These are phyloP conservation scores for Phytophthora tubulina DNA, from an alignment of 352 stramenopile species.

Conservation along the genomic window DNA sequence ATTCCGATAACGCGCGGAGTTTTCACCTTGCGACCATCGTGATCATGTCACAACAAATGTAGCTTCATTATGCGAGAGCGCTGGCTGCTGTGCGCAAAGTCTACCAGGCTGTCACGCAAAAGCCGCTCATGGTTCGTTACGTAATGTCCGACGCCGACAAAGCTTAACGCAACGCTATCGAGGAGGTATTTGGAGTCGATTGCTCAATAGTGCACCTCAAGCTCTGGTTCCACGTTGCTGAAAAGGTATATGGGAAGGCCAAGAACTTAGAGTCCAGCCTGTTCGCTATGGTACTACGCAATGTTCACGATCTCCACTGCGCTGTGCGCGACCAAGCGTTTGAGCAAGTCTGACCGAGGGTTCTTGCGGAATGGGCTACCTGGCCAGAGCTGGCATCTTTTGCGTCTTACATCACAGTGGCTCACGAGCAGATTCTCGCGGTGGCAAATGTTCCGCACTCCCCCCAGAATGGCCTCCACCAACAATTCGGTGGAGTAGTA, in stretches of 20 bases:
- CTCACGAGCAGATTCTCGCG: neutral
- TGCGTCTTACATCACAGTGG: conserved; percentile 9
- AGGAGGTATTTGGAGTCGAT: conserved; percentile 11
- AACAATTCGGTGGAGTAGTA: conserved; percentile 10
- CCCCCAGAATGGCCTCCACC: conserved; percentile 6
- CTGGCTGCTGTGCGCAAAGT: neutral
- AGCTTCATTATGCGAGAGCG: neutral
- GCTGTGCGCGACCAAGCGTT: neutral
- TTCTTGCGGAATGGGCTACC: neutral
- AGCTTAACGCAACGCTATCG: conserved; percentile 25
- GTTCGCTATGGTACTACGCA: neutral
- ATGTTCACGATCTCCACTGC: conserved; percentile 24
- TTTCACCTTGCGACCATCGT: conserved; percentile 34
- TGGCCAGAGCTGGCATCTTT: neutral
- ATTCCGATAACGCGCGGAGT: conserved; percentile 20
- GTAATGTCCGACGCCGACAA: conserved; percentile 30
- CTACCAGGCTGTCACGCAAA: neutral
- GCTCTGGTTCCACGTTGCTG: conserved; percentile 28
- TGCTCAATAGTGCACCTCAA: conserved; percentile 1
- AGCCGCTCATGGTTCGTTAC: conserved; percentile 21
- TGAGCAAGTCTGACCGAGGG: neutral
- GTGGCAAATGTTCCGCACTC: conserved; percentile 29
- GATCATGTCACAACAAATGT: conserved; percentile 18
- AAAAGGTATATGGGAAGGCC: conserved; percentile 18
- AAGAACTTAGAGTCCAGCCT: neutral